Evolutionary conservation across 345 rosid genomes (phyloP).

Genomic region (Tarenaya hassleriana): DNA sequence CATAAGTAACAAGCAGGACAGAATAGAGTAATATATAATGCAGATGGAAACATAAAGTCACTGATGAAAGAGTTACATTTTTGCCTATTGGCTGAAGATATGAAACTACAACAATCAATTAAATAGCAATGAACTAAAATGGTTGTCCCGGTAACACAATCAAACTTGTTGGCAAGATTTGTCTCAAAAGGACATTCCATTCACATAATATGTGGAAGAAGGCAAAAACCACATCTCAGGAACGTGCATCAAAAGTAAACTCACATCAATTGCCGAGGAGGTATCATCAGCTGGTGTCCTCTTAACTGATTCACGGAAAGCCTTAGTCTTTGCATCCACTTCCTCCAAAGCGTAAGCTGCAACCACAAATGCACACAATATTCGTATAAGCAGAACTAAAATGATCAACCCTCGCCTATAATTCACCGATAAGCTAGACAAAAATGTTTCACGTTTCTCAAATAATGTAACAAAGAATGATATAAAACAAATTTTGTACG

Average conservation of each 20-base stretch:
- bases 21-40: neutral
- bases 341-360: conserved; percentile 72
- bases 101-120: too few relatives aligned
- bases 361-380: conserved; percentile 13
- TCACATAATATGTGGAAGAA: too few relatives aligned
- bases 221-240: too few relatives aligned
- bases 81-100: neutral
- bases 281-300: conserved; percentile 32
- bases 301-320: conserved; percentile 49
- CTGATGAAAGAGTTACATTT: neutral
- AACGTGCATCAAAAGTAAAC: too few relatives aligned
- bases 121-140: too few relatives aligned
- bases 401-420: neutral
- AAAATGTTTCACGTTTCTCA: neutral
- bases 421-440: neutral
- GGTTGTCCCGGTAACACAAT: too few relatives aligned
- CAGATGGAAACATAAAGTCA: neutral
- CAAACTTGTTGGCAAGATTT: too few relatives aligned
- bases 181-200: too few relatives aligned
- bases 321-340: conserved; percentile 60
- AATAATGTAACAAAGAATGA: too few relatives aligned
- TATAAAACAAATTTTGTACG: too few relatives aligned
- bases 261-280: conserved; percentile 51
- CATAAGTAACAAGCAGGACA: too few relatives aligned
- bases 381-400: neutral